Conservation (phyloP, 306 rosid genomes). For the Casuarina cunninghamiana region DNA sequence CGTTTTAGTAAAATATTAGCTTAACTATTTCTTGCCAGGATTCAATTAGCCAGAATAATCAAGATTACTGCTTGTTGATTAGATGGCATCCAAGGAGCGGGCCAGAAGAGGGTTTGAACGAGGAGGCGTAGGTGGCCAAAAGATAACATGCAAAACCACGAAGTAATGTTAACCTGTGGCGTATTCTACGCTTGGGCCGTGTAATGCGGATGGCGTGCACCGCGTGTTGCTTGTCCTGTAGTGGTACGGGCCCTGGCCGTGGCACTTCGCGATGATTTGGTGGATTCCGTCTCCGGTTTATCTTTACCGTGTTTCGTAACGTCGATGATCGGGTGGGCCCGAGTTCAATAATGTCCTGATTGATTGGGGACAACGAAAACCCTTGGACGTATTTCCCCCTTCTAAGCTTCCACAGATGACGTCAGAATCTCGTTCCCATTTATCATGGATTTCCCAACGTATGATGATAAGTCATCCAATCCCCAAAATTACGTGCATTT, state of each 20-base stretch:
- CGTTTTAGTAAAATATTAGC: background rate
- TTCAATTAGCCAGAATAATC: constrained; percentile 25
- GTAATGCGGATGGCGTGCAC: background rate
- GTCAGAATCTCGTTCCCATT: too few relatives aligned
- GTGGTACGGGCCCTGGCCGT: background rate
- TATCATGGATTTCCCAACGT: too few relatives aligned
- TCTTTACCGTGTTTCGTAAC: background rate
- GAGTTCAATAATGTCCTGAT: background rate
- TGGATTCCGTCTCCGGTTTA: background rate
- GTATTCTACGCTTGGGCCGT: background rate
- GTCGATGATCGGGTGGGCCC: background rate
- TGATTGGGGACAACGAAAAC: background rate
- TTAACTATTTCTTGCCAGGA: background rate
- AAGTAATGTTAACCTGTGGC: constrained; percentile 1
- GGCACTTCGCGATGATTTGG: background rate
- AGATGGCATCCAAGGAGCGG: constrained; percentile 19
- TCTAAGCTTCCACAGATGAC: too few relatives aligned
- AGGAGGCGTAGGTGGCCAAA: background rate
- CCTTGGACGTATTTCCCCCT: too few relatives aligned
- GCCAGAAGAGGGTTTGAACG: background rate
- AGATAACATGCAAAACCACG: background rate
- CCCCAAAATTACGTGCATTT: too few relatives aligned
- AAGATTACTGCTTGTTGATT: constrained; percentile 13
- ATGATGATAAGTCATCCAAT: too few relatives aligned
- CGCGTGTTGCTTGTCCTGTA: background rate